Evolutionary conservation across 2,329 filamentous ascomycete species (phyloP).

Genomic region (Botrytis fragariae): DNA sequence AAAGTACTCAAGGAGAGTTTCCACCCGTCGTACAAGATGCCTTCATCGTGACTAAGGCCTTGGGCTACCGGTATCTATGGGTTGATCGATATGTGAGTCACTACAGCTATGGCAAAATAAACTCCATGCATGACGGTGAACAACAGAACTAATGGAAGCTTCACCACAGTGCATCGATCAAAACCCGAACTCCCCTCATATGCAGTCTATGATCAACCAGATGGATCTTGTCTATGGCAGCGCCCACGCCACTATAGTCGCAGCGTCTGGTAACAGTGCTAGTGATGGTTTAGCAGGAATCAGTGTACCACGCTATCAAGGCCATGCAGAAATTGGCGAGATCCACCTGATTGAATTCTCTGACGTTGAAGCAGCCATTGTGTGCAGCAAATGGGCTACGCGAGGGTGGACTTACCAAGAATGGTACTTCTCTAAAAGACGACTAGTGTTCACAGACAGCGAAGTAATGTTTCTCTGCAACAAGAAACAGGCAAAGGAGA

Average conservation of each 20-base stretch:
- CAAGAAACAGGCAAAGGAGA: not conserved
- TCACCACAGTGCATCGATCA: not conserved
- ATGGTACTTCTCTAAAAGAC: not conserved
- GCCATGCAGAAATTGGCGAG: not conserved
- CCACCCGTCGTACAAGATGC: not conserved
- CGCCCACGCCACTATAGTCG: not conserved
- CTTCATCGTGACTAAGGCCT: not conserved
- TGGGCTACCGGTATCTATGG: not conserved
- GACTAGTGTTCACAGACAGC: fast-evolving
- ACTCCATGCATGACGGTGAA: not conserved
- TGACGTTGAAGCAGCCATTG: fast-evolving
- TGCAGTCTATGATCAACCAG: not conserved
- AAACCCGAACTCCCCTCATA: not conserved
- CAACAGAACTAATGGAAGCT: not conserved
- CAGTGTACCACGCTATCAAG: not conserved
- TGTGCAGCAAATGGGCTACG: not conserved
- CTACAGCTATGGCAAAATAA: not conserved
- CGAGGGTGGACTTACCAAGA: not conserved
- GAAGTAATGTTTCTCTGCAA: not conserved
- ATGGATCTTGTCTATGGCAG: not conserved
- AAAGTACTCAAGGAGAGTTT: not conserved
- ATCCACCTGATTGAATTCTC: not conserved
- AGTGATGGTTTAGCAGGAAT: not conserved
- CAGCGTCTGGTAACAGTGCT: not conserved
- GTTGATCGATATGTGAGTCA: not conserved